phyloP scores from a whole-genome alignment of 148 eudicot species.

The Agrostemma githago region DNA sequence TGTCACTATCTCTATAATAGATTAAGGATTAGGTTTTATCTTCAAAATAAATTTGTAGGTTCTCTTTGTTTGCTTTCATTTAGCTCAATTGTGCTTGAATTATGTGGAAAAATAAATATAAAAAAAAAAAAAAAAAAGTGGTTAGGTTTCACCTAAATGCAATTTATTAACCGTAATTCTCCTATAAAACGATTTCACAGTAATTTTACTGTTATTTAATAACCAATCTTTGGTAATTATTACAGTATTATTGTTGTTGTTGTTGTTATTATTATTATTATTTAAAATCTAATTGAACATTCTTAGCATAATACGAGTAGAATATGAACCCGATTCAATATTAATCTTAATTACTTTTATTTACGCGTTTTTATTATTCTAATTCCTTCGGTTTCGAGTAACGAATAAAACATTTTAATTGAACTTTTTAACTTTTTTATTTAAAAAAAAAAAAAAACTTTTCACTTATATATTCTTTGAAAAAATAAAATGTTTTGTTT shows the following conservation, averaged over 20 bases:
- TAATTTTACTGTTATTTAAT: too few relatives aligned
- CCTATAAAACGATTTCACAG: too few relatives aligned
- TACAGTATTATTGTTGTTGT: too few relatives aligned
- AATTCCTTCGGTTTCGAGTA: neutral
- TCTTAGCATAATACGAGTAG: neutral
- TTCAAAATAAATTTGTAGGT: neutral
- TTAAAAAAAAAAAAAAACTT: neutral
- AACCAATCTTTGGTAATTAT: too few relatives aligned
- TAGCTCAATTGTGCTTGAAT: neutral
- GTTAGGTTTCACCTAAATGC: neutral
- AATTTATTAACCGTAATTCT: too few relatives aligned
- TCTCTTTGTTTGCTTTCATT: conserved; percentile 2
- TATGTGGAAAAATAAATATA: neutral
- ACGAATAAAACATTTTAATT: neutral
- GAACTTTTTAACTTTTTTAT: too few relatives aligned
- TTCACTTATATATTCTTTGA: neutral
- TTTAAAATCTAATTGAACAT: too few relatives aligned
- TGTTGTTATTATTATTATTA: too few relatives aligned
- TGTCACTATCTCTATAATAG: conserved; percentile 2
- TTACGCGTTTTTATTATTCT: neutral
- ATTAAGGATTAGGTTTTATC: conserved; percentile 10
- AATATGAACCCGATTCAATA: neutral
- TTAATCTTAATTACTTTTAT: neutral
- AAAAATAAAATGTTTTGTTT: neutral
- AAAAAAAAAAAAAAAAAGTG: neutral